These are phyloP conservation scores for Primulina huaijiensis DNA, from an alignment of 257 asterid species.

Conservation along the genomic window DNA sequence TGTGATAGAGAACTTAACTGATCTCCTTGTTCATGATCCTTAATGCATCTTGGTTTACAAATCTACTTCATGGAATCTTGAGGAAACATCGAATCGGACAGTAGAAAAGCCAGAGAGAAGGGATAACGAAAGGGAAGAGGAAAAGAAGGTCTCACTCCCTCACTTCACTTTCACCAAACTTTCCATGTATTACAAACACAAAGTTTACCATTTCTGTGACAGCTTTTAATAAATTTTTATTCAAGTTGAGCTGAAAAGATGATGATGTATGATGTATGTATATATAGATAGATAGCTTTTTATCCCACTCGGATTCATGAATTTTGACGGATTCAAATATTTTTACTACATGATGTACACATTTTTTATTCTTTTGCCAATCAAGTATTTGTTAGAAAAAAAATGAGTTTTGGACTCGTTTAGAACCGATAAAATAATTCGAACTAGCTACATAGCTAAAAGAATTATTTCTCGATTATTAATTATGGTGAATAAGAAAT, in stretches of 20 bases:
- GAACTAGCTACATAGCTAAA: no score
- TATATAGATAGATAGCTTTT: no score
- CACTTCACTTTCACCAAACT: constrained; percentile 45
- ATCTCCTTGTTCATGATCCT: constrained; percentile 20
- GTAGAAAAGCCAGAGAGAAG: constrained; percentile 20
- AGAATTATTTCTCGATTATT: no score
- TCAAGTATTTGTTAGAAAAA: no score
- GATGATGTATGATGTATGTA: no score
- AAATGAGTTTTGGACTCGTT: no score
- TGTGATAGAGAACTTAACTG: constrained; percentile 17
- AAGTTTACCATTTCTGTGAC: constrained; percentile 30
- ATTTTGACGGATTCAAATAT: no score
- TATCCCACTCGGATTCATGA: background rate
- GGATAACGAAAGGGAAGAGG: constrained; percentile 40
- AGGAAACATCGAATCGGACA: constrained; percentile 30
- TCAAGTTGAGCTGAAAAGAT: background rate
- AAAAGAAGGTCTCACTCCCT: constrained; percentile 34
- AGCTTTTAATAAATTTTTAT: constrained; percentile 6
- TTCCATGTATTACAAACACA: constrained; percentile 26
- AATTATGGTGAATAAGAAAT: no score
- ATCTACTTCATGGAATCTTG: constrained; percentile 19
- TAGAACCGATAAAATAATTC: no score
- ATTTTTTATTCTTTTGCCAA: background rate
- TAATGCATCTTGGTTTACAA: background rate
- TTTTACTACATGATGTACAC: background rate